These are phyloP conservation scores for Plantago lanceolata DNA, from an alignment of 305 asterid species.

Conservation along the genomic window DNA sequence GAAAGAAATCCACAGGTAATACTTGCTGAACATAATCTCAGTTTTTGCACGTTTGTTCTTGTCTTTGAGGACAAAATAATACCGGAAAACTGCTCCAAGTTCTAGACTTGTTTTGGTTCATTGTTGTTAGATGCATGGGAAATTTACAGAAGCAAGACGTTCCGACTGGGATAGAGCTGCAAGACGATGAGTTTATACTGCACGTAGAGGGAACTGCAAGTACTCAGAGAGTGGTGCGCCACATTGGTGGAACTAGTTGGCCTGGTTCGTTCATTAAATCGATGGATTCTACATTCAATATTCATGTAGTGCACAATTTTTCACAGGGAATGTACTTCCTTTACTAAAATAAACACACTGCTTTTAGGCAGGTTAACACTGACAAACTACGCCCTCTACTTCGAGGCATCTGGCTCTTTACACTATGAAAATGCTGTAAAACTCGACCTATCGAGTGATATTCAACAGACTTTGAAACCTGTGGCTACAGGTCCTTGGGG, in stretches of 20 bases:
- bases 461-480: constrained; percentile 50
- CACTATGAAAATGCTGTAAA: constrained; percentile 70
- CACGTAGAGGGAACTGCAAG: constrained; percentile 89
- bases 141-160: constrained; percentile 71
- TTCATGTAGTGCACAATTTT: background rate
- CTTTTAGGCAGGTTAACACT: constrained; percentile 79
- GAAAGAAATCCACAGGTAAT: constrained; percentile 69
- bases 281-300: background rate
- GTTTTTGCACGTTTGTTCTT: too few relatives aligned
- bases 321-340: background rate
- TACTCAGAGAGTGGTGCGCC: constrained; percentile 86
- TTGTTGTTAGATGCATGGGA: constrained; percentile 54
- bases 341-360: constrained; percentile 14
- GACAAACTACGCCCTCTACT: constrained; percentile 88
- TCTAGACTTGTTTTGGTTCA: constrained; percentile 1
- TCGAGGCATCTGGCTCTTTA: constrained; percentile 72
- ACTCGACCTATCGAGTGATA: constrained; percentile 63
- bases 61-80: too few relatives aligned
- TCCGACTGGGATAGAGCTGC: constrained; percentile 60
- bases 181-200: constrained; percentile 77
- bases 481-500: constrained; percentile 95
- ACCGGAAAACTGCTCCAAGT: background rate
- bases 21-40: background rate
- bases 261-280: constrained; percentile 52
- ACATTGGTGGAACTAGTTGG: constrained; percentile 91